phyloP scores from a whole-genome alignment of 1,284 basidiomycete genomes.

The Agroathelia rolfsii region DNA sequence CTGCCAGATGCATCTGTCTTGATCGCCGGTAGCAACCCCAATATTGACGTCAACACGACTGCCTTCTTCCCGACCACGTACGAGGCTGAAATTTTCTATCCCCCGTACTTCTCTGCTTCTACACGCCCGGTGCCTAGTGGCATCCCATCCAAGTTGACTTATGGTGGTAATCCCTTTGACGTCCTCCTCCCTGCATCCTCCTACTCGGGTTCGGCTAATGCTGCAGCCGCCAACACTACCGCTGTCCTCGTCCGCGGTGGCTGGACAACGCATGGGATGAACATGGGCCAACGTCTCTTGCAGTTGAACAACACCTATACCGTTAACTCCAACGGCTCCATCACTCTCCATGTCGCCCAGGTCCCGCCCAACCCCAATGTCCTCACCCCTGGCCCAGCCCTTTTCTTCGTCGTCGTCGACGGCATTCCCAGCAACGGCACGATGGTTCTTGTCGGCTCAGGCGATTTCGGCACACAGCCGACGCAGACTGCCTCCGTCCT shows the following conservation, averaged over 20 bases:
- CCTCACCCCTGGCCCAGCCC: constrained; percentile 78
- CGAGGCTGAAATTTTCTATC: constrained; percentile 81
- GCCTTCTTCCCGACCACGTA: constrained; percentile 81
- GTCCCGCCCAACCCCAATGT: constrained; percentile 75
- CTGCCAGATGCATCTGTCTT: constrained; percentile 83
- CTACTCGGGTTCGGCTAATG: constrained; percentile 57
- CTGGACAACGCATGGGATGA: constrained; percentile 93
- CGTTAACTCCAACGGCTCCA: constrained; percentile 65
- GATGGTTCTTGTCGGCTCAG: constrained; percentile 71
- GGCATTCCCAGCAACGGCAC: constrained; percentile 79
- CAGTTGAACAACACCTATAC: constrained; percentile 78
- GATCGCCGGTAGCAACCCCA: constrained; percentile 89
- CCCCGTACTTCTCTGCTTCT: constrained; percentile 68
- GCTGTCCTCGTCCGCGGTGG: constrained; percentile 80
- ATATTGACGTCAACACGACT: constrained; percentile 69
- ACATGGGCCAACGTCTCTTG: constrained; percentile 80
- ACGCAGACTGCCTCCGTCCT: constrained; percentile 34
- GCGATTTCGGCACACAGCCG: constrained; percentile 63
- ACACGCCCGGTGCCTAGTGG: constrained; percentile 66
- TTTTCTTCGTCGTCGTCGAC: constrained; percentile 72
- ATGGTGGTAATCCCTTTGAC: constrained; percentile 78
- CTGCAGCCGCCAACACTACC: constrained; percentile 67
- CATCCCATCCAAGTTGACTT: constrained; percentile 64
- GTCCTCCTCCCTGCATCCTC: constrained; percentile 51
- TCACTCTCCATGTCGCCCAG: constrained; percentile 70